Conservation (phyloP, 176 grass and related monocot species). For the Oryza brachyantha region DNA sequence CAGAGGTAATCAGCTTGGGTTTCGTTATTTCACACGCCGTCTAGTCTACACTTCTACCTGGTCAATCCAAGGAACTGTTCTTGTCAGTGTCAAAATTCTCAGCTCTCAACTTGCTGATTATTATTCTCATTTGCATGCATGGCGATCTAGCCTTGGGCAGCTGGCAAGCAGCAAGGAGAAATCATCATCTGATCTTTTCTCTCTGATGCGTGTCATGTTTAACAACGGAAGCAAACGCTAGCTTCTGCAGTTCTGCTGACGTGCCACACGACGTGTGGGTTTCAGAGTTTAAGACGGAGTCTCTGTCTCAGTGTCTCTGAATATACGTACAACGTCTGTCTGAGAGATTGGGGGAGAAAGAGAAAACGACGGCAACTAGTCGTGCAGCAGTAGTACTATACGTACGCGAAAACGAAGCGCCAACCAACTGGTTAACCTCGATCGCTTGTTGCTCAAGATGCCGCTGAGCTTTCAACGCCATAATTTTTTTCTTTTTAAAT, state of each 20-base stretch:
- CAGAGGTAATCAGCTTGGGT: background rate
- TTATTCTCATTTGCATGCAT: background rate
- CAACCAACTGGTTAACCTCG: background rate
- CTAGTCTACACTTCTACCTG: background rate
- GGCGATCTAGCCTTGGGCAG: background rate
- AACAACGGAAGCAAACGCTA: background rate
- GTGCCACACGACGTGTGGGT: background rate
- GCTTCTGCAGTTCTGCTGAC: background rate
- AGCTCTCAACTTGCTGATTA: no score
- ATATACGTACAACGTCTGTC: background rate
- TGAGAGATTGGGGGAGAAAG: background rate
- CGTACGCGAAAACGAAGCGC: background rate
- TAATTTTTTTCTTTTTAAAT: background rate
- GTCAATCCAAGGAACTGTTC: background rate
- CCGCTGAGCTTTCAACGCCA: background rate
- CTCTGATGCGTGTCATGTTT: conserved; percentile 1
- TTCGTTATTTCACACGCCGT: background rate
- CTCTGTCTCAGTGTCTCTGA: background rate
- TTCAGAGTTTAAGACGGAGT: background rate
- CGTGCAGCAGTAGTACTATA: background rate
- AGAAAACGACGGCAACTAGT: background rate
- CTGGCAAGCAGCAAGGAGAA: background rate
- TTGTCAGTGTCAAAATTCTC: background rate
- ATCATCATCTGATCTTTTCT: background rate
- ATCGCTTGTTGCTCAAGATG: background rate